phyloP scores from a whole-genome alignment of 2,329 filamentous ascomycete genomes.

The Epichloe brachyelytri region DNA sequence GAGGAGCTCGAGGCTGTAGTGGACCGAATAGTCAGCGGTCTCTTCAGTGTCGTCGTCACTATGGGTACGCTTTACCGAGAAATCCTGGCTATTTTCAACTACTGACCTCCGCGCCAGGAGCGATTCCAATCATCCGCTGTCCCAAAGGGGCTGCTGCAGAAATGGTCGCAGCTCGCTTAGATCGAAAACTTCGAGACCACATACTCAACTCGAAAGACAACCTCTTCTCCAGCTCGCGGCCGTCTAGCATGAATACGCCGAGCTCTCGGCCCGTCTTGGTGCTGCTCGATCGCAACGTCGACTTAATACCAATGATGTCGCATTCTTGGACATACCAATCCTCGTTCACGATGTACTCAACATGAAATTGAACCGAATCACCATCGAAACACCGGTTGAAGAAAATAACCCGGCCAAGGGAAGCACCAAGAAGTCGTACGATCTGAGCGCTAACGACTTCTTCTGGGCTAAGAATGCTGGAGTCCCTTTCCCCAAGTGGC shows the following conservation, averaged over 20 bases:
- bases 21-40: conserved; percentile 82
- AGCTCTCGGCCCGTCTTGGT: conserved; percentile 78
- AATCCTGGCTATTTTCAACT: background rate
- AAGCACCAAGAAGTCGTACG: conserved; percentile 76
- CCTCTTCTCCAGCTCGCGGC: conserved; percentile 64
- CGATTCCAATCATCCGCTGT: conserved; percentile 90
- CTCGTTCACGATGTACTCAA: conserved; percentile 54
- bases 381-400: conserved; percentile 72
- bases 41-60: conserved; percentile 98
- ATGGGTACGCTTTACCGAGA: conserved; percentile 52
- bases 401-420: conserved; percentile 63
- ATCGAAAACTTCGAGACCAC: conserved; percentile 90
- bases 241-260: conserved; percentile 45
- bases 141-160: conserved; percentile 88
- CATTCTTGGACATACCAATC: conserved; percentile 80
- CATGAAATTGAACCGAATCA: conserved; percentile 75
- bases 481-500: conserved; percentile 86
- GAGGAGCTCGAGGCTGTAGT: conserved; percentile 78
- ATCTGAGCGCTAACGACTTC: conserved; percentile 80
- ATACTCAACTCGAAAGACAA: conserved; percentile 97
- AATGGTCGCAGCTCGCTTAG: conserved; percentile 85
- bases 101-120: conserved; percentile 34
- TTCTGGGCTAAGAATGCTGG: conserved; percentile 94
- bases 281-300: conserved; percentile 88
- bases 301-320: conserved; percentile 95